Evolutionary conservation across 176 grass and related monocot genomes (phyloP).

Genomic region (Tuctoria greenei): DNA sequence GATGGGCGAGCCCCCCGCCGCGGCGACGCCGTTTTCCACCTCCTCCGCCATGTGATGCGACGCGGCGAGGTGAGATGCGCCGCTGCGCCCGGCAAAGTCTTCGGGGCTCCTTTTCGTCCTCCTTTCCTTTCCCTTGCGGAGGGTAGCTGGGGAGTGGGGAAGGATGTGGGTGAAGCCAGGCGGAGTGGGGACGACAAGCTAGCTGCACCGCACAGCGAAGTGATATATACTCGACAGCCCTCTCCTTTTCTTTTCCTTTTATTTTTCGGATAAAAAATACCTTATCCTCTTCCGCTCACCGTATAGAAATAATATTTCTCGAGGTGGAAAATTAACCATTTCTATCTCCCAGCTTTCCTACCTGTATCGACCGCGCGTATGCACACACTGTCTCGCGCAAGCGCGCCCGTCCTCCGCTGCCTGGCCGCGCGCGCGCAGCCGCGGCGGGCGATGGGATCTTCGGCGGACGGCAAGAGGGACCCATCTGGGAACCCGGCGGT

Average conservation of each 20-base stretch:
- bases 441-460: slow-evolving; percentile 37
- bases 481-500: slow-evolving; percentile 39
- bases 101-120: neutral
- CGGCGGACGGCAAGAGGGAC: slow-evolving; percentile 2
- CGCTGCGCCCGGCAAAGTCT: slow-evolving; percentile 21
- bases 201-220: slow-evolving; percentile 41
- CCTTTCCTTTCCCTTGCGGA: slow-evolving; percentile 21
- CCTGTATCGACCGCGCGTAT: neutral
- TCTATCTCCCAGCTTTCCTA: neutral
- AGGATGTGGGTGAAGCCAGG: neutral
- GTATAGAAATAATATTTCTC: neutral
- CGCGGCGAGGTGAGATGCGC: slow-evolving; percentile 12
- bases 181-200: slow-evolving; percentile 25
- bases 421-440: slow-evolving; percentile 2
- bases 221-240: slow-evolving; percentile 56
- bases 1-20: slow-evolving; percentile 21
- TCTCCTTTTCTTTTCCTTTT: neutral
- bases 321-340: neutral
- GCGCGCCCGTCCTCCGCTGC: neutral
- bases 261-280: neutral
- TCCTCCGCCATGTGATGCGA: slow-evolving; percentile 44
- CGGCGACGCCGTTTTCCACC: neutral
- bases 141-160: neutral
- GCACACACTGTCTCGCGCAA: slow-evolving; percentile 13
- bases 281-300: slow-evolving; percentile 48